phyloP scores from a whole-genome alignment of 23 red algal species.

The Cyanidium caldarium region DNA sequence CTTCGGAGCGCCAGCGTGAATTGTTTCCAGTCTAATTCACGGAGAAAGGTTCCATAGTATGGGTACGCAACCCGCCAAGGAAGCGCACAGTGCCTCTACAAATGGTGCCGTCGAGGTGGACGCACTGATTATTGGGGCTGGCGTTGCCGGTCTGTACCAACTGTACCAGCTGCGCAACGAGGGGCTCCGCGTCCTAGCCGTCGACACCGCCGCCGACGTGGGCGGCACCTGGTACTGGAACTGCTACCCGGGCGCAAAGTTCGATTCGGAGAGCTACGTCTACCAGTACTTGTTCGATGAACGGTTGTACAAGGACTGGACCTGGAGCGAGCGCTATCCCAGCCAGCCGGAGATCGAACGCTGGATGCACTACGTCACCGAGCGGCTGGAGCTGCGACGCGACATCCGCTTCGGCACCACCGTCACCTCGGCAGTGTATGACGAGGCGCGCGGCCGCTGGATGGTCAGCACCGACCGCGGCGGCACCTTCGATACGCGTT shows the following conservation, averaged over 20 bases:
- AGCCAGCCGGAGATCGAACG: constrained; percentile 1
- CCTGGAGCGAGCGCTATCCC: background rate
- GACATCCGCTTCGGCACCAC: background rate
- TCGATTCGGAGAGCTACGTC: constrained; percentile 1
- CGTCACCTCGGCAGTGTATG: background rate
- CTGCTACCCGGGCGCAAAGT: constrained; percentile 5
- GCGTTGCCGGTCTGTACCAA: background rate
- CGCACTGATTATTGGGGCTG: constrained; percentile 7
- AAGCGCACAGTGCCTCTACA: too few relatives aligned
- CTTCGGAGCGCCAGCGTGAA: too few relatives aligned
- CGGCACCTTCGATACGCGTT: background rate
- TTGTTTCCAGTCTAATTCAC: too few relatives aligned
- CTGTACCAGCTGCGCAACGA: background rate
- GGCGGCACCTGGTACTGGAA: constrained; percentile 7
- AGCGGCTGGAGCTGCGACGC: background rate
- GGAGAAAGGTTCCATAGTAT: too few relatives aligned
- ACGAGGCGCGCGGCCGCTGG: background rate
- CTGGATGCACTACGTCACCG: constrained; percentile 7
- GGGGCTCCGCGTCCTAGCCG: background rate
- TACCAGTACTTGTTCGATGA: constrained; percentile 8
- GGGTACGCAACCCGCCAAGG: too few relatives aligned
- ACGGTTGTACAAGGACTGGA: background rate
- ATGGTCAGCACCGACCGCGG: background rate
- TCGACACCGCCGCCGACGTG: background rate
- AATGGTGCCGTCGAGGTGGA: background rate